Percentiles rank a stretch among this genome's conserved stretches.
These are phyloP conservation scores for Antitrichia curtipendula DNA, from an alignment of 225 moss, liverwort and hornwort genomes.

Conservation along the genomic window DNA sequence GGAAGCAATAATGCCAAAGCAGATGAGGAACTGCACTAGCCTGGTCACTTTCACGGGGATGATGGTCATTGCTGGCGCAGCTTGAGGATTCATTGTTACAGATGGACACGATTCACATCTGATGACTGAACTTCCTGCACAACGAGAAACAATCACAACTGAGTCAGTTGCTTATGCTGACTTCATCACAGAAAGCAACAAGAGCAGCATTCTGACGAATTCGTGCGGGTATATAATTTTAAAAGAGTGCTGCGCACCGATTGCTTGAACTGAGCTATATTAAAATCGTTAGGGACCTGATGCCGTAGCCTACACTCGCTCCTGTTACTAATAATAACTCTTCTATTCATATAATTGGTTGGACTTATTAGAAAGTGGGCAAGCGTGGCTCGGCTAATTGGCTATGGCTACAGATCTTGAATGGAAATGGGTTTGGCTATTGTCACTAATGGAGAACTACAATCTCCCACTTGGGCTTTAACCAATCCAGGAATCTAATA, in stretches of 20 bases:
- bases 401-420: not conserved
- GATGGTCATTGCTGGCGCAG: not conserved
- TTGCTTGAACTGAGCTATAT: not conserved
- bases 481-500: not conserved
- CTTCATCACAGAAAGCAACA: not conserved
- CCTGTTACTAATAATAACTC: not conserved
- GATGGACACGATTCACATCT: not conserved
- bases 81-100: not conserved
- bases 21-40: slow-evolving; percentile 12
- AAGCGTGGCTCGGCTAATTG: not conserved
- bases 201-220: not conserved
- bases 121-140: not conserved
- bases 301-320: not conserved
- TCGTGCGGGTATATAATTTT: not conserved
- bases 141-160: not conserved
- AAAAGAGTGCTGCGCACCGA: not conserved
- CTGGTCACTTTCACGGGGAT: not conserved
- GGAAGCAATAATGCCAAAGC: slow-evolving; percentile 12
- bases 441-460: not conserved
- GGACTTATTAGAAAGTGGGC: not conserved
- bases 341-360: not conserved
- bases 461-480: not conserved
- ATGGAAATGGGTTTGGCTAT: not conserved
- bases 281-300: not conserved
- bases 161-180: not conserved